Evolutionary conservation across 2,329 filamentous ascomycete genomes (phyloP), one percentile per base, ranked within the genome.

Genomic region (Hawksworthiomyces lignivorus): DNA sequence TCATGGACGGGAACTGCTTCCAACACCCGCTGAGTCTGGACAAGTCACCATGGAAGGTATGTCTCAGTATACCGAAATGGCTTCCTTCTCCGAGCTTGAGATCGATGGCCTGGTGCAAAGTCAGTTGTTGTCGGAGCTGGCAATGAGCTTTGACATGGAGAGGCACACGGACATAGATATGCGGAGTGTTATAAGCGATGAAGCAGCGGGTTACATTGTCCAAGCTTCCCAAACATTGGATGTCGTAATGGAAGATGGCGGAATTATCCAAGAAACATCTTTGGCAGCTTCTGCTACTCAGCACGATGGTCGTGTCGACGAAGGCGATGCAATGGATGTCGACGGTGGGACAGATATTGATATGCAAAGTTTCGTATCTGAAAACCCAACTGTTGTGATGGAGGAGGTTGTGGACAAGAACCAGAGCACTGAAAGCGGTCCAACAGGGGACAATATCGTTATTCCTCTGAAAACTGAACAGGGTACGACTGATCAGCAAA

Each of bases 101-200:
- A 26, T 37, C 2, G 47, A 48, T 18, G 29, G 14, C 17, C 46
- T 37, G 32, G 37, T 51, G 9, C 45, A 51, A 39, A 49, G 49
- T 29, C 49, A 51, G 43, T 27, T 51, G 8, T 19, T 49, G 28
- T 45, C 47, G 14, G 49, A 51, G 29, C 42, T 50, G 42, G 47
- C 41, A 1, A 48, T 51, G 43, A 48, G 45, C 31, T 44, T 48
- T 7, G 45, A 51, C 4, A 31, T 34, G 11, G 46, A 48, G 9
- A 20, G 39, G n/a, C 39, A 19, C 8, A 4, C 41, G 4, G 44
- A 48, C 17, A 28, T 33, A 17, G 46, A 48, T 10, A 46, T 46
- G 45, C 24, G 27, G 9, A 39, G 40, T n/a, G 42, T 47, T 7
- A 15, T 19, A 7, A 39, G 22, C 24, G 31, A 3, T 4, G n/a